Percentiles rank a stretch among this genome's conserved stretches.
phyloP scores from a whole-genome alignment of 164 flowering plant genomes.

The Buxus sempervirens region DNA sequence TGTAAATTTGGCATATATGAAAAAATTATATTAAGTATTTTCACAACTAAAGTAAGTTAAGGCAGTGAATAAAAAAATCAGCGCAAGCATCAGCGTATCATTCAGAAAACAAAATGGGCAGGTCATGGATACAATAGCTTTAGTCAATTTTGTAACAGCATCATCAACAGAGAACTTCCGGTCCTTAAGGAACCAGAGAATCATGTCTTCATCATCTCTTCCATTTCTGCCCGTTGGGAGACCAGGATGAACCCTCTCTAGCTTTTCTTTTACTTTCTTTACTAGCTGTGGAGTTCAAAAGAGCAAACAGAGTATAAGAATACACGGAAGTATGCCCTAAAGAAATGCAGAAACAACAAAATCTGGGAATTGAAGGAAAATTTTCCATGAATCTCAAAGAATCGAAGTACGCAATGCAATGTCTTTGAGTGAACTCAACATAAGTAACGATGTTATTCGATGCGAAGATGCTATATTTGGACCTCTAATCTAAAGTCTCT shows the following conservation, averaged over 20 bases:
- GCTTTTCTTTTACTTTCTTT: slow-evolving; percentile 76
- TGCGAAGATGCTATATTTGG: background rate
- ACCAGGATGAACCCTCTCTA: slow-evolving; percentile 46
- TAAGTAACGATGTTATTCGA: no score
- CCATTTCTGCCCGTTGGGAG: slow-evolving; percentile 85
- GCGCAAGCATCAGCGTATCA: background rate
- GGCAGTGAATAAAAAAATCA: background rate
- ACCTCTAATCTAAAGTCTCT: background rate
- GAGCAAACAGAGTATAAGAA: background rate
- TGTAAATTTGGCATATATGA: background rate
- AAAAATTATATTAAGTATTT: background rate
- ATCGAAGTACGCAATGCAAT: background rate
- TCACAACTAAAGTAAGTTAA: no score
- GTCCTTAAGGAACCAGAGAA: slow-evolving; percentile 88
- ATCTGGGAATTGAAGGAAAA: background rate
- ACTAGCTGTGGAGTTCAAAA: slow-evolving; percentile 52
- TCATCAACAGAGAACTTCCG: slow-evolving; percentile 68
- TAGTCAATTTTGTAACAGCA: slow-evolving; percentile 60
- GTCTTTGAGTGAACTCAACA: background rate
- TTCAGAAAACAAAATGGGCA: slow-evolving; percentile 10
- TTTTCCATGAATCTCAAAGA: background rate
- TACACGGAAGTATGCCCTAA: background rate
- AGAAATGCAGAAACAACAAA: background rate
- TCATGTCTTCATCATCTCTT: slow-evolving; percentile 93
- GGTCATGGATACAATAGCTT: slow-evolving; percentile 77